Conservation (phyloP, 768 basidiomycete genomes). For the Rhizopogon salebrosus region DNA sequence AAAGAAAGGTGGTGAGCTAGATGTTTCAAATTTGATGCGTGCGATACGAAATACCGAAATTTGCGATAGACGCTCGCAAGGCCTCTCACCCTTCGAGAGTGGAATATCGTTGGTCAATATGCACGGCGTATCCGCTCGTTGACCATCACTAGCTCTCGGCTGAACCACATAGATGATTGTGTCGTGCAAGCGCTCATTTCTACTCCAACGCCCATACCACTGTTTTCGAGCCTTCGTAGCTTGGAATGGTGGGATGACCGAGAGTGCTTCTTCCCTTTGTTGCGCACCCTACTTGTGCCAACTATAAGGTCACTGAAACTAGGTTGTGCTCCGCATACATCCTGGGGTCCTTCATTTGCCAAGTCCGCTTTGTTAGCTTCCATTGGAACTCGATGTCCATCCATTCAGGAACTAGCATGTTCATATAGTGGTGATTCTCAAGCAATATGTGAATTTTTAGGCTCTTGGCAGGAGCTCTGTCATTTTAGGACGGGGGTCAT, state of each 20-base stretch:
- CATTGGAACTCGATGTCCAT: neutral
- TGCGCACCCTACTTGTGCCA: neutral
- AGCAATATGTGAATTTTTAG: neutral
- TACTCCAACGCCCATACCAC: neutral
- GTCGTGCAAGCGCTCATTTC: neutral
- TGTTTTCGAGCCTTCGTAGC: neutral
- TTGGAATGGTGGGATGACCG: neutral
- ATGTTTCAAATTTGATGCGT: neutral
- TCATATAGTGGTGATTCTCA: neutral
- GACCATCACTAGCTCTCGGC: neutral
- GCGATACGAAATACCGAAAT: neutral
- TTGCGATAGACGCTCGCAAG: neutral
- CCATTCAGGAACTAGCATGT: neutral
- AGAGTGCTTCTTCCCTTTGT: neutral
- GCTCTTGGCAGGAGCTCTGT: neutral
- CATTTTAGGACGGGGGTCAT: neutral
- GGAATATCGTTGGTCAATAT: neutral
- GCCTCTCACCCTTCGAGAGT: neutral
- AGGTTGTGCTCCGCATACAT: no score
- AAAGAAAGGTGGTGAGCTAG: neutral
- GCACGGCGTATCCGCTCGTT: neutral
- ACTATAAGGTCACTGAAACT: neutral
- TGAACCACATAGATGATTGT: neutral
- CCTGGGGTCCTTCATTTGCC: neutral
- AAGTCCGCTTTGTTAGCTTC: neutral